Evolutionary conservation across 2,329 filamentous ascomycete species (phyloP).

Genomic region (Monosporascus sp.): DNA sequence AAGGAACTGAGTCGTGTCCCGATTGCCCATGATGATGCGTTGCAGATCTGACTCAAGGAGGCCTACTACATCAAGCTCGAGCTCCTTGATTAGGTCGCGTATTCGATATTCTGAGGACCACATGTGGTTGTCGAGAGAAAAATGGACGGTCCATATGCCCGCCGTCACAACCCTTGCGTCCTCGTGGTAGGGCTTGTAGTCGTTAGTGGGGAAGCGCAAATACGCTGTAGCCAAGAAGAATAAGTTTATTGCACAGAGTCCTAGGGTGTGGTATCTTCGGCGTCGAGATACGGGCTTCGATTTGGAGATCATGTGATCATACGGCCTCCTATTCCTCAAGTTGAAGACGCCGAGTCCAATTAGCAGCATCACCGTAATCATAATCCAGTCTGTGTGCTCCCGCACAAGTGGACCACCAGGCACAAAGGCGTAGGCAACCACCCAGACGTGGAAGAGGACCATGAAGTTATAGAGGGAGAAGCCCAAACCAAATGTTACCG

Average conservation of each 20-base stretch:
- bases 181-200: slow-evolving; percentile 85
- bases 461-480: slow-evolving; percentile 91
- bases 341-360: slow-evolving; percentile 84
- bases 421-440: slow-evolving; percentile 96
- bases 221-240: slow-evolving; percentile 77
- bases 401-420: slow-evolving; percentile 88
- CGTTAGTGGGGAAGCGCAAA: slow-evolving; percentile 84
- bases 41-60: slow-evolving; percentile 89
- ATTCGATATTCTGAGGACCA: slow-evolving; percentile 95
- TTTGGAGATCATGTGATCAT: slow-evolving; percentile 32
- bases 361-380: slow-evolving; percentile 77
- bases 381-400: slow-evolving; percentile 94
- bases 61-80: slow-evolving; percentile 98
- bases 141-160: slow-evolving; percentile 98
- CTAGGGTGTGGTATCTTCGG: slow-evolving; percentile 47
- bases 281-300: slow-evolving; percentile 33
- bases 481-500: slow-evolving; percentile 76
- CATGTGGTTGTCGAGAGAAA: slow-evolving; percentile 97
- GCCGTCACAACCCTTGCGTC: slow-evolving; percentile 85
- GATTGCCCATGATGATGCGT: slow-evolving; percentile 99
- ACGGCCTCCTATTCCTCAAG: slow-evolving; percentile 47
- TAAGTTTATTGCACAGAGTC: slow-evolving; percentile 72
- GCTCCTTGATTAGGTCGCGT: slow-evolving; percentile 81
- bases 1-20: slow-evolving; percentile 90
- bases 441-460: slow-evolving; percentile 97